Evolutionary conservation across 2,329 filamentous ascomycete species (phyloP), one percentile per base, ranked within the genome.

Genomic region (Parascedosporium putredinis): DNA sequence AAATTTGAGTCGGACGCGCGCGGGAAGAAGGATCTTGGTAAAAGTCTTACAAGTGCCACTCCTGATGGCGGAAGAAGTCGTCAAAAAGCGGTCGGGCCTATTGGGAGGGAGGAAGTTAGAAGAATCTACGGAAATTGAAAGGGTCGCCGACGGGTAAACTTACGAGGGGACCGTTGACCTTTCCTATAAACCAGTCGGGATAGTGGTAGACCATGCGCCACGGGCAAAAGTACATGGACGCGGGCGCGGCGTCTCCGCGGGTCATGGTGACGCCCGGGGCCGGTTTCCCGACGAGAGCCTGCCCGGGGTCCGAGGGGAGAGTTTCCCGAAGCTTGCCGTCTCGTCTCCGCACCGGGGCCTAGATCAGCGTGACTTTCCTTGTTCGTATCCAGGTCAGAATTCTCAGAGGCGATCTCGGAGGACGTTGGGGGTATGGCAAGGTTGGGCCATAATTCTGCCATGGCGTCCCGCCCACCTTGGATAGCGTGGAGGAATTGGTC

Each of bases 11-110:
- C n/a, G n/a, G 18, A 34, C 27, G 9, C 9, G 45, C 18, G 12
- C 6, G 22, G 20, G n/a, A 20, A 24, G 6, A 5, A 27, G 8
- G 7, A 10, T 29, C n/a, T 29, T 22, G 31, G 49, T 10, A 31
- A n/a, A n/a, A 18, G 3, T 73, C 83, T 73, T 71, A 93, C 86
- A 95, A 68, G 54, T 91, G 81, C 89, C 89, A 95, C 9, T 69
- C 59, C 52, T 79, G 74, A 2, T 69, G 65, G 57, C 76, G 16
- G 16, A 29, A 31, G 25, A 43, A 49, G 4, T 49, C n/a, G 12
- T 76, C 69, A 56, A 87, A 88, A 62, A 77, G 74, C 0, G 67
- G 65, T 20, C 55, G 57, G 4, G 64, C 67, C 72, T 74, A 5
- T 10, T 16, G 20, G 33, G 20, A 40, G 18, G 24, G 50, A 33